These are phyloP conservation scores for Fusarium sp. DNA, from an alignment of 2,329 filamentous ascomycete genomes.

Conservation along the genomic window DNA sequence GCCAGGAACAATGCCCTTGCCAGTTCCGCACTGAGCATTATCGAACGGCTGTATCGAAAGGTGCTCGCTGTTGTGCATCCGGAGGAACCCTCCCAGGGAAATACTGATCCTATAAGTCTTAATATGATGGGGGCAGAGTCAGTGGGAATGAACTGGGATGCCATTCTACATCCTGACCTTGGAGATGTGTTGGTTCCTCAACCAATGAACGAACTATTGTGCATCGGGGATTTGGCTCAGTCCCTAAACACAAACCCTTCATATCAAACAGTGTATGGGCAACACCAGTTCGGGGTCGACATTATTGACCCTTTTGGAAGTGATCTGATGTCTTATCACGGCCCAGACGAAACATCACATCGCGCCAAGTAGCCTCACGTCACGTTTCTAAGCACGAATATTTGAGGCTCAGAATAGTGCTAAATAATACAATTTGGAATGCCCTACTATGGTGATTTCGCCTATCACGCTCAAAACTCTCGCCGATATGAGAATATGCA, in stretches of 20 bases:
- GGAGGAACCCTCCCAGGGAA: neutral
- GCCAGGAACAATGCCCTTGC: neutral
- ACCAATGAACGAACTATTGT: neutral
- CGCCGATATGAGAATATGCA: accelerated
- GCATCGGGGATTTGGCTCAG: neutral
- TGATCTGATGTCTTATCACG: neutral
- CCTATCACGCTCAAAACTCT: accelerated
- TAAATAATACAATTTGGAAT: too few relatives aligned
- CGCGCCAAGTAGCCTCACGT: neutral
- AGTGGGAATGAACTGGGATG: neutral
- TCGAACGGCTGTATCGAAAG: neutral
- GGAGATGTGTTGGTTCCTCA: neutral
- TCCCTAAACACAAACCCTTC: neutral
- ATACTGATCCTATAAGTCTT: accelerated
- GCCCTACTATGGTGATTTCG: accelerated
- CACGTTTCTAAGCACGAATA: accelerated
- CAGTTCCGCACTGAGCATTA: neutral
- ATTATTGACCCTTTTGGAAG: neutral
- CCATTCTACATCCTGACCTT: neutral
- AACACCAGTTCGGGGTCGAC: accelerated
- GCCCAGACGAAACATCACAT: neutral
- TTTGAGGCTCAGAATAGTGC: accelerated
- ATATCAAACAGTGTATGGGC: neutral
- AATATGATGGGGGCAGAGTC: accelerated
- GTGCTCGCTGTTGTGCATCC: neutral